Conservation (phyloP, 352 stramenopile species). For the Globisporangium takayamanum region DNA sequence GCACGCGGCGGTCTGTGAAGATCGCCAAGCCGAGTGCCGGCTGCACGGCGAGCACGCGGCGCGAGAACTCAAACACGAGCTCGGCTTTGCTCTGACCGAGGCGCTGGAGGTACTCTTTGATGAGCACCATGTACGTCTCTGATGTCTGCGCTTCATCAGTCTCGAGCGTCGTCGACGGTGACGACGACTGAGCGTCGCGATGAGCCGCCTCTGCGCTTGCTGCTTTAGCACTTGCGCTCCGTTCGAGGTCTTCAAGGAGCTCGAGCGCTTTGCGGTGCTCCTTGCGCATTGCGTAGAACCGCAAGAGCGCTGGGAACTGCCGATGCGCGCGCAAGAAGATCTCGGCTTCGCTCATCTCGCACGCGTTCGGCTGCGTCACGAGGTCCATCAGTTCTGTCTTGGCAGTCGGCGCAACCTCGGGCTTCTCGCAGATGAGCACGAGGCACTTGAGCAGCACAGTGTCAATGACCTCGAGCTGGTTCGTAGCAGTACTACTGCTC, state of each 20-base stretch:
- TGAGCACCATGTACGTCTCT: slow-evolving; percentile 51
- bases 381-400: slow-evolving; percentile 46
- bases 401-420: slow-evolving; percentile 23
- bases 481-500: not conserved
- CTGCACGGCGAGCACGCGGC: slow-evolving; percentile 48
- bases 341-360: slow-evolving; percentile 68
- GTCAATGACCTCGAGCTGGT: slow-evolving; percentile 51
- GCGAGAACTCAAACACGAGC: slow-evolving; percentile 80
- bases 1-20: slow-evolving; percentile 64
- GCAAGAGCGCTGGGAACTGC: slow-evolving; percentile 49
- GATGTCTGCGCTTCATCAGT: slow-evolving; percentile 23
- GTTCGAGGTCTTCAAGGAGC: slow-evolving; percentile 72
- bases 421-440: slow-evolving; percentile 53
- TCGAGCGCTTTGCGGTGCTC: slow-evolving; percentile 78
- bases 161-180: slow-evolving; percentile 3
- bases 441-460: slow-evolving; percentile 80
- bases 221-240: slow-evolving; percentile 27
- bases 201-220: not conserved
- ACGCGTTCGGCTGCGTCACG: slow-evolving; percentile 48
- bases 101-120: slow-evolving; percentile 55
- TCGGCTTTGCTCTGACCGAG: slow-evolving; percentile 58
- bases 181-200: not conserved
- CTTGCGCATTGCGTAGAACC: slow-evolving; percentile 63
- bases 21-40: slow-evolving; percentile 61
- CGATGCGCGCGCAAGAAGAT: slow-evolving; percentile 70